phyloP scores from a whole-genome alignment of 345 rosid species.

The Salix exigua region DNA sequence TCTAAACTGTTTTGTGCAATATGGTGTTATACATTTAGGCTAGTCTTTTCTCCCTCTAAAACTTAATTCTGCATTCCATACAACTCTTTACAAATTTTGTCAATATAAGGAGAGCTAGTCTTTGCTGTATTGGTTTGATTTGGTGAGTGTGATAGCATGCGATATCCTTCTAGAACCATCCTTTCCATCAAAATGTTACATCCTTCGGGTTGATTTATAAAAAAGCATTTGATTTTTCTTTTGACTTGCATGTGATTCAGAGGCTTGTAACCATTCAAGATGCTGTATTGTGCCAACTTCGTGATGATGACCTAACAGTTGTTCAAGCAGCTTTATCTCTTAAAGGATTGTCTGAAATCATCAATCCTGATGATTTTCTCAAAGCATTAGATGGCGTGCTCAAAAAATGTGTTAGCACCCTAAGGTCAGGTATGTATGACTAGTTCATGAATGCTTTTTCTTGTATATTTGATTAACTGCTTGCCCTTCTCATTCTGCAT shows the following conservation, averaged over 20 bases:
- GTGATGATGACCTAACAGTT: slow-evolving; percentile 75
- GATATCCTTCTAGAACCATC: neutral
- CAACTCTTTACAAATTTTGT: neutral
- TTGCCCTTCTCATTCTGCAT: neutral
- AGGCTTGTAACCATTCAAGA: slow-evolving; percentile 58
- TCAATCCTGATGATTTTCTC: slow-evolving; percentile 51
- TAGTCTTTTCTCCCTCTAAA: no score
- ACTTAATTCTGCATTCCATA: no score
- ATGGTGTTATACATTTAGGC: neutral
- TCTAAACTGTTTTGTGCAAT: neutral
- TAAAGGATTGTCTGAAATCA: slow-evolving; percentile 50
- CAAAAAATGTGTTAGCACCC: slow-evolving; percentile 48
- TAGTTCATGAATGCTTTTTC: neutral
- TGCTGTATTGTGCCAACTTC: slow-evolving; percentile 63
- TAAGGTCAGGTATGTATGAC: slow-evolving; percentile 49
- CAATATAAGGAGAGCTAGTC: neutral
- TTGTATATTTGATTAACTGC: neutral
- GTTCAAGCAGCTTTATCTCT: slow-evolving; percentile 68
- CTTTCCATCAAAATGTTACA: neutral
- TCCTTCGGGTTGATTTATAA: neutral
- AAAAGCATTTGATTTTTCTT: neutral
- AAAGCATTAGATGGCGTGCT: slow-evolving; percentile 49
- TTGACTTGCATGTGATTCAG: slow-evolving; percentile 39
- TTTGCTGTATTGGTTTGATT: neutral
- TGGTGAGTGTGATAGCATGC: no score